Conservation (phyloP, 495 filamentous ascomycete genomes). For the Daldinia childiae region DNA sequence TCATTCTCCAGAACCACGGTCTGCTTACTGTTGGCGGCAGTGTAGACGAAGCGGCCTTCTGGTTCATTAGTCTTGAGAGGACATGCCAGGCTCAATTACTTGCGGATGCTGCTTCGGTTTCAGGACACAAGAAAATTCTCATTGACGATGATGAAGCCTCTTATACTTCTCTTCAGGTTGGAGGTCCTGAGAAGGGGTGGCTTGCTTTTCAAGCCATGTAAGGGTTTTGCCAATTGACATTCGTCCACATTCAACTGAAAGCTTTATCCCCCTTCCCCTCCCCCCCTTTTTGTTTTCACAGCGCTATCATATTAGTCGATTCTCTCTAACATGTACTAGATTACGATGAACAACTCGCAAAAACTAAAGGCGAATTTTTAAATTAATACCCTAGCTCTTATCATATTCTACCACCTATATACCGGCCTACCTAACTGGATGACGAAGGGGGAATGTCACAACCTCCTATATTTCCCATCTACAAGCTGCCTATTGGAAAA, state of each 20-base stretch:
- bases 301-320: neutral
- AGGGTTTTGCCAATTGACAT: neutral
- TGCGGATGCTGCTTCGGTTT: constrained; percentile 68
- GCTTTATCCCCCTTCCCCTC: neutral
- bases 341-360: constrained; percentile 59
- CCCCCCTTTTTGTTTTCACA: neutral
- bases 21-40: constrained; percentile 70
- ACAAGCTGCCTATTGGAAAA: neutral
- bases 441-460: neutral
- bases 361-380: constrained; percentile 56
- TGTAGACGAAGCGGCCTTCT: constrained; percentile 74
- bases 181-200: constrained; percentile 56
- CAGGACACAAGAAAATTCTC: constrained; percentile 66
- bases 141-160: constrained; percentile 61
- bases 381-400: constrained; percentile 3
- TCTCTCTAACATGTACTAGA: constrained; percentile 37
- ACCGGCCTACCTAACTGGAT: neutral
- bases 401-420: neutral
- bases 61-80: constrained; percentile 72
- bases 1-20: constrained; percentile 75
- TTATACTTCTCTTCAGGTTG: constrained; percentile 52
- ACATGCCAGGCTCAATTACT: constrained; percentile 73
- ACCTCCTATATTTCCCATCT: neutral
- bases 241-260: neutral
- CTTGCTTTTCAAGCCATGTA: constrained; percentile 60